phyloP scores from a whole-genome alignment of 768 basidiomycete genomes.

The Kwoniella europaea region DNA sequence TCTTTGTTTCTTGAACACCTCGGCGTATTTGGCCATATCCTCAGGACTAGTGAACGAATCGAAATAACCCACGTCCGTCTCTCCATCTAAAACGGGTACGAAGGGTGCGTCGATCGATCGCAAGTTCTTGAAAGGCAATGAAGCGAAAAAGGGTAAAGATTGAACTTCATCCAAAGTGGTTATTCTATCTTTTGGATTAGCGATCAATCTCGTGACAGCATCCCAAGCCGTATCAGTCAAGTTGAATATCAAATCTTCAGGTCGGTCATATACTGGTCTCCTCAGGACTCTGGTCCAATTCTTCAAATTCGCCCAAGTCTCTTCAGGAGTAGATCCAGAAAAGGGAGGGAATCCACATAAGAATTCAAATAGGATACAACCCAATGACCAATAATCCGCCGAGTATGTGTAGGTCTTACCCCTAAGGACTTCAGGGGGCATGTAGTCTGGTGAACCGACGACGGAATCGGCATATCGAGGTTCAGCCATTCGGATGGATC shows the following conservation, averaged over 20 bases:
- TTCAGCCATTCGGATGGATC: conserved; percentile 85
- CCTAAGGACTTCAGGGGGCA: conserved; percentile 83
- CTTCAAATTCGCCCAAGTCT: conserved; percentile 98
- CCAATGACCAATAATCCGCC: conserved; percentile 98
- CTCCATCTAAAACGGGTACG: conserved; percentile 90
- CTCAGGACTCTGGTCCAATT: conserved; percentile 93
- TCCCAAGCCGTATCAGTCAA: conserved; percentile 92
- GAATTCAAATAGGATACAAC: conserved; percentile 93
- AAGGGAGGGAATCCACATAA: conserved; percentile 89
- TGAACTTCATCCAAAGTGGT: conserved; percentile 74
- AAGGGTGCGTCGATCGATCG: conserved; percentile 81
- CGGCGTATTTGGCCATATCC: conserved; percentile 99
- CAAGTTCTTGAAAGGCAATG: conserved; percentile 76
- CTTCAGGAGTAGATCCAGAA: conserved; percentile 91
- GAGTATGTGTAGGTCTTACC: conserved; percentile 94
- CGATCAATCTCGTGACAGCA: conserved; percentile 84
- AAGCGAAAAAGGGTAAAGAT: conserved; percentile 80
- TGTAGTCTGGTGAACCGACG: conserved; percentile 97
- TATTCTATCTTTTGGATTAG: conserved; percentile 80
- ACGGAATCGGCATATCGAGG: conserved; percentile 93
- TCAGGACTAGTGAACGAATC: conserved; percentile 67
- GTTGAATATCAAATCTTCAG: conserved; percentile 96
- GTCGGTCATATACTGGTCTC: conserved; percentile 92
- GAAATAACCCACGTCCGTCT: conserved; percentile 78
- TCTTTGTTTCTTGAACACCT: conserved; percentile 93